Evolutionary conservation across 2,329 filamentous ascomycete species (phyloP), one percentile per base, ranked within the genome.

Genomic region (Eutypa lata): DNA sequence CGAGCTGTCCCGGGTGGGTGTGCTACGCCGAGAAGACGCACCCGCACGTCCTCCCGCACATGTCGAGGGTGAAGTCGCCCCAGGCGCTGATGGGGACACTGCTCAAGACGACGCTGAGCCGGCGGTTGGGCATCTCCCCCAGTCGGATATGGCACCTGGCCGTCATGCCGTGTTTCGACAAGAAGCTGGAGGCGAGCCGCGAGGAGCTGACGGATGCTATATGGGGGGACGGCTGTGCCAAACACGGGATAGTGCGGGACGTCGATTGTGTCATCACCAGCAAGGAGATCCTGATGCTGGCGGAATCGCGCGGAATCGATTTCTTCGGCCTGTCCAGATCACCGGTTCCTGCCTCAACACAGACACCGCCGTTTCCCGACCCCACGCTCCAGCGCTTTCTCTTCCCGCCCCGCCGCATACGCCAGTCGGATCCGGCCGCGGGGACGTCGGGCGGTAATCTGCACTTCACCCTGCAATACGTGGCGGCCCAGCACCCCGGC

Each of bases 11-110:
- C 1, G 94, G 94, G 7, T 99, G 95, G 92, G 93, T 99, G 52
- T 99, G 94, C 73, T 99, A 99, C 66, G 93, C 93, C 24, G 94
- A 99, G 71, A 97, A 99, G 75, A 97, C 93, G 51, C 94, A 99
- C 66, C 91, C 94, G 2, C 88, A 97, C 65, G 86, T 97, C 51
- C 80, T 99, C 48, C 91, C 91, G 26, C 91, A 99, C 70, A 79
- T 99, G 50, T 97, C 92, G 53, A 84, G 84, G 48, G 80, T 97
- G 57, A 99, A 97, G 70, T 97, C 92, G 5, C 93, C 94, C 14
- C 94, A 99, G 71, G 93, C 94, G 24, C 74, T 99, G 49, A 88
- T 90, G 58, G 94, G 94, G 13, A 97, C 91, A 0, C 79, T 97
- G 42, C 70, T 99, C 51, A 99, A 99, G 72, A 93, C 91, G 1